These are phyloP conservation scores for Fusarium mangiferae DNA, from an alignment of 2,329 filamentous ascomycete genomes.

Conservation along the genomic window DNA sequence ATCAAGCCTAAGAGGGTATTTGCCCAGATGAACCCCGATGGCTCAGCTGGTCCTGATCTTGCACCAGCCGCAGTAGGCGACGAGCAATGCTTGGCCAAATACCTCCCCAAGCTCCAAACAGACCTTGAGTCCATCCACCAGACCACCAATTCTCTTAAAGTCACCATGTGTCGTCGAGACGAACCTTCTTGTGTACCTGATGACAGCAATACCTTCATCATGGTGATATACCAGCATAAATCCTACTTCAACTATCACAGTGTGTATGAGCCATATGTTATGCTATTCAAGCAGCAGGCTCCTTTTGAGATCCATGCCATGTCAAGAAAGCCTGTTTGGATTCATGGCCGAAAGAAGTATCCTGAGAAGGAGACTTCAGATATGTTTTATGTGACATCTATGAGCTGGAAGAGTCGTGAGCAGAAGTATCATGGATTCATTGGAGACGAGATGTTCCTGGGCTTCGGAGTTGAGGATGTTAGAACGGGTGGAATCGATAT, in stretches of 20 bases:
- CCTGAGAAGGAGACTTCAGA: conserved; percentile 53
- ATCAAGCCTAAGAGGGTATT: conserved; percentile 61
- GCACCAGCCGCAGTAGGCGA: conserved; percentile 54
- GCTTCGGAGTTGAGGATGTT: conserved; percentile 66
- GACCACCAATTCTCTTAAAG: conserved; percentile 66
- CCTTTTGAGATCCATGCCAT: conserved; percentile 64
- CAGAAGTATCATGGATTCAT: conserved; percentile 65
- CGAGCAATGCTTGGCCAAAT: conserved; percentile 56
- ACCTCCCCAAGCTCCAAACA: conserved; percentile 53
- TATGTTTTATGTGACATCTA: conserved; percentile 68
- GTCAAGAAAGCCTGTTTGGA: conserved; percentile 64
- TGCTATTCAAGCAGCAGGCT: conserved; percentile 59
- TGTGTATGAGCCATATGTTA: conserved; percentile 66
- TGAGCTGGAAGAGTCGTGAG: conserved; percentile 62
- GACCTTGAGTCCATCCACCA: conserved; percentile 64
- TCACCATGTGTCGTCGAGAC: conserved; percentile 63
- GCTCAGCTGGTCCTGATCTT: conserved; percentile 59
- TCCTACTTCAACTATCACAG: conserved; percentile 58
- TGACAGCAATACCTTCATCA: conserved; percentile 63
- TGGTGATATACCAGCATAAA: conserved; percentile 67
- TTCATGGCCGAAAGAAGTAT: conserved; percentile 57
- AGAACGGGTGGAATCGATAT: conserved; percentile 62
- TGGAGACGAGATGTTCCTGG: conserved; percentile 65
- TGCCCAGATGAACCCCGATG: conserved; percentile 56
- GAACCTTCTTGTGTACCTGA: conserved; percentile 56